A percentile compares a stretch with the other conserved stretches of the same genome.
phyloP scores from a whole-genome alignment of 2,329 filamentous ascomycete genomes.

The Claviceps digitariae region DNA sequence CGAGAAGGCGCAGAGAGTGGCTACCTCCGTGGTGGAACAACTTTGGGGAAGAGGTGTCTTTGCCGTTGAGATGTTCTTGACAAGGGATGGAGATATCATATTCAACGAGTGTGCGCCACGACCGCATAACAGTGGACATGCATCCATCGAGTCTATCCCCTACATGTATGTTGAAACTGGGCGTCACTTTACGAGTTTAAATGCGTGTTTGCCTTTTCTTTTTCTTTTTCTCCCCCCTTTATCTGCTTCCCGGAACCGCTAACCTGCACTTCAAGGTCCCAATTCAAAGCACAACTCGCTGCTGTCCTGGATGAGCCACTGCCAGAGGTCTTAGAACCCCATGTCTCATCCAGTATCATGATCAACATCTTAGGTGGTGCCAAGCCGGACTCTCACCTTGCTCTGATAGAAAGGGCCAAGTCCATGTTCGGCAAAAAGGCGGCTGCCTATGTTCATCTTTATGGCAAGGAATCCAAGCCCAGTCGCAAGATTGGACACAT shows the following conservation, averaged over 20 bases:
- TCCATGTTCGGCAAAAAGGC: constrained; percentile 29
- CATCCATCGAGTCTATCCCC: constrained; percentile 82
- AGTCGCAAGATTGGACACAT: constrained; percentile 94
- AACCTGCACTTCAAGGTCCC: constrained; percentile 36
- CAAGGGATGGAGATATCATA: constrained; percentile 44
- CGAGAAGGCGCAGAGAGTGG: constrained; percentile 58
- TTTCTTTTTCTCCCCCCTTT: neutral
- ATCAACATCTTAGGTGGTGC: constrained; percentile 66
- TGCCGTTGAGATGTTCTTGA: constrained; percentile 90
- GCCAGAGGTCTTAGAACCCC: constrained; percentile 42
- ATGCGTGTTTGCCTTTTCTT: neutral
- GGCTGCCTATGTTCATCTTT: constrained; percentile 61
- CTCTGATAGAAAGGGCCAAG: constrained; percentile 33
- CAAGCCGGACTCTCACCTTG: constrained; percentile 46
- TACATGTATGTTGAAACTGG: constrained; percentile 31
- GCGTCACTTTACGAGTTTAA: neutral
- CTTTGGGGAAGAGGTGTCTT: constrained; percentile 88
- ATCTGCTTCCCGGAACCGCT: neutral
- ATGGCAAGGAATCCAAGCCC: constrained; percentile 79
- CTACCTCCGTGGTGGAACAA: constrained; percentile 61
- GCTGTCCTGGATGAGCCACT: constrained; percentile 59
- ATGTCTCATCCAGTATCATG: constrained; percentile 56
- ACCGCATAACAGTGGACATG: constrained; percentile 83
- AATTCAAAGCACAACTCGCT: constrained; percentile 82
- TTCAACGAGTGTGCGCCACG: constrained; percentile 42